Evolutionary conservation across 2,329 filamentous ascomycete genomes (phyloP), one percentile per base, ranked within the genome.

Genomic region (Knufia petricola): DNA sequence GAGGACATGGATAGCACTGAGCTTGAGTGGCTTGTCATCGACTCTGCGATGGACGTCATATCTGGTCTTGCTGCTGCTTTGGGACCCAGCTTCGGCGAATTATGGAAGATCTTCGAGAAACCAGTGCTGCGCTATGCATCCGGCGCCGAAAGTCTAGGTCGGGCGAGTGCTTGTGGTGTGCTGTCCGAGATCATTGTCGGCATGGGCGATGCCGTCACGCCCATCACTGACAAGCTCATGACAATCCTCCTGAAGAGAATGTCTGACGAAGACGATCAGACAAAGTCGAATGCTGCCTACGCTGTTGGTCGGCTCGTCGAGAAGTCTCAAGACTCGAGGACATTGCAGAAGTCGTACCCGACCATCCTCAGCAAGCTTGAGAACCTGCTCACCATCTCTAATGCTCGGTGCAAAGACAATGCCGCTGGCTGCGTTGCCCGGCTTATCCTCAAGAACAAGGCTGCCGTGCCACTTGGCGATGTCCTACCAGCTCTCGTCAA

Each of bases 81-180:
- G 12, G 92, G 92, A 32, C 66, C 77, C 19, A 80, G 82, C 58
- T 96, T 95, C 61, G 76, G 77, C 49, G 84, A 95, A 71, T 74
- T 95, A 53, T 96, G 88, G 87, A 94, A 94, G 75, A 82, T 94
- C 60, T 95, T 95, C 58, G 86, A 95, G 74, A 90, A 92, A 75
- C 85, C 85, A 31, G 77, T 96, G 58, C 73, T 95, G 63, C 90
- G 87, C 70, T 92, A 88, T 60, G 84, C 87, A 46, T 85, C 84
- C 64, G 90, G 87, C 53, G 83, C 84, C 56, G 89, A 95, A 67
- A 75, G 84, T 42, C 81, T 87, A 31, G 90, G 96, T 73, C 85
- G 92, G 46, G 89, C 85, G 28, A 88, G 88, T 17, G 85, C 89
- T 41, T 85, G 95, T 17, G 92, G 92, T 58, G 87, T 90, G 48